Evolutionary conservation across 75 land plant species (phyloP).

Genomic region (Azolla pinnata): DNA sequence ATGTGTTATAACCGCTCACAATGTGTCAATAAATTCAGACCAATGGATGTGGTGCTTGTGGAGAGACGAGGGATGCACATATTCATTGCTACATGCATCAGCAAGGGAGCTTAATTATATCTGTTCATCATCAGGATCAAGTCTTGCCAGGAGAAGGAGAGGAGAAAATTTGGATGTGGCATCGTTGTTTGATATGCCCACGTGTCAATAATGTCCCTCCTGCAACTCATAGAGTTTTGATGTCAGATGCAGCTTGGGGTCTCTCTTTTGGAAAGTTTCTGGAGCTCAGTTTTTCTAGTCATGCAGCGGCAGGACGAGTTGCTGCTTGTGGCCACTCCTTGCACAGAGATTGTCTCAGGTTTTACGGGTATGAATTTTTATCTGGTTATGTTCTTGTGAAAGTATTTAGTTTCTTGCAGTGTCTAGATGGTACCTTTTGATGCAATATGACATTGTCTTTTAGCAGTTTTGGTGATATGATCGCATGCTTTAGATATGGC

Average conservation of each 20-base stretch:
- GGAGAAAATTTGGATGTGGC: slow-evolving; percentile 99
- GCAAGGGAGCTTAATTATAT: slow-evolving; percentile 65
- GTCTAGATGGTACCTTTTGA: neutral
- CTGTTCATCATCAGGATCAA: slow-evolving; percentile 18
- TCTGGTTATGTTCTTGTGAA: neutral
- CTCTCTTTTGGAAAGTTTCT: slow-evolving; percentile 92
- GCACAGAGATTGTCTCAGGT: slow-evolving; percentile 82
- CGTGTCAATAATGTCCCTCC: slow-evolving; percentile 62
- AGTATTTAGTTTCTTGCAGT: neutral
- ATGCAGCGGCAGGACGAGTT: slow-evolving; percentile 80
- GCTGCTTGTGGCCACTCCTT: slow-evolving; percentile 88
- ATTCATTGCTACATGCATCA: slow-evolving; percentile 61
- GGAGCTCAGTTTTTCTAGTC: slow-evolving; percentile 90
- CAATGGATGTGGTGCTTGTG: slow-evolving; percentile 44
- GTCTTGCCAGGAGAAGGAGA: slow-evolving; percentile 76
- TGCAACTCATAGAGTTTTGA: slow-evolving; percentile 64
- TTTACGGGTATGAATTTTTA: slow-evolving; percentile 53
- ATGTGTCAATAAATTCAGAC: too few relatives aligned
- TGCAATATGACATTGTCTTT: neutral
- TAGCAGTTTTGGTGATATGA: slow-evolving; percentile 20
- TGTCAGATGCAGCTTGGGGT: slow-evolving; percentile 98
- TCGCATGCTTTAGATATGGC: slow-evolving; percentile 73
- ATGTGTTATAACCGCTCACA: too few relatives aligned
- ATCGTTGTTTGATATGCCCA: slow-evolving; percentile 76
- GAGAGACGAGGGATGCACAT: slow-evolving; percentile 62